A percentile compares a stretch with the other conserved stretches of the same genome.
phyloP scores from a whole-genome alignment of 1,139 yeast genomes.

The Lodderomyces theae region DNA sequence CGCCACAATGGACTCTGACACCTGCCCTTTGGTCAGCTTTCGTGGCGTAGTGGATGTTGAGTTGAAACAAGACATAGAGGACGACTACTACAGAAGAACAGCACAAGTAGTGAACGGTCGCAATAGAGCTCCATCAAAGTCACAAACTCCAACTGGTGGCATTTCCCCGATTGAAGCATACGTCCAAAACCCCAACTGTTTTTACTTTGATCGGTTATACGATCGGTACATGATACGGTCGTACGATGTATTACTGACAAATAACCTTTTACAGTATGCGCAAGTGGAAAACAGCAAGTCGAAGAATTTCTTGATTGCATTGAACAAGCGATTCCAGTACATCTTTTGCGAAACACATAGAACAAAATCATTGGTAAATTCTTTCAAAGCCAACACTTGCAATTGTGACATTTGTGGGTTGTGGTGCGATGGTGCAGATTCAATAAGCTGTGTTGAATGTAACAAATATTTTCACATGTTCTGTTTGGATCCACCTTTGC shows the following conservation, averaged over 20 bases:
- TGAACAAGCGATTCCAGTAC: conserved; percentile 67
- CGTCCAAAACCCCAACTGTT: conserved; percentile 59
- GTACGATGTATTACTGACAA: conserved; percentile 60
- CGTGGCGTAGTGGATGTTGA: conserved; percentile 74
- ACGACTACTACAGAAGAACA: no score
- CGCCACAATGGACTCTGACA: conserved; percentile 85
- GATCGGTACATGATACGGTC: conserved; percentile 84
- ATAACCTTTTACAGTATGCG: conserved; percentile 49
- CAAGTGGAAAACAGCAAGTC: conserved; percentile 55
- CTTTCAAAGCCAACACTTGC: conserved; percentile 53
- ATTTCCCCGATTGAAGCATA: conserved; percentile 43
- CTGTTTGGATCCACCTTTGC: conserved; percentile 83
- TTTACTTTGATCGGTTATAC: conserved; percentile 82
- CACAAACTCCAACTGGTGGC: background rate
- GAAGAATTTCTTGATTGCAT: conserved; percentile 54
- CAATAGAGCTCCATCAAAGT: conserved; percentile 5
- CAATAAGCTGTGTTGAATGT: conserved; percentile 84
- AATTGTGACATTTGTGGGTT: conserved; percentile 73
- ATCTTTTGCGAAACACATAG: conserved; percentile 75
- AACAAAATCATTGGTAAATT: conserved; percentile 59
- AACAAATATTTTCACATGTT: conserved; percentile 68
- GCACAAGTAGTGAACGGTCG: no score
- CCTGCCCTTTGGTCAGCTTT: conserved; percentile 72
- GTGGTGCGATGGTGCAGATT: conserved; percentile 73
- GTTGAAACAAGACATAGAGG: conserved; percentile 65